These are phyloP conservation scores for Licmophora abbreviata DNA, from an alignment of 108 stramenopile genomes.

Conservation along the genomic window DNA sequence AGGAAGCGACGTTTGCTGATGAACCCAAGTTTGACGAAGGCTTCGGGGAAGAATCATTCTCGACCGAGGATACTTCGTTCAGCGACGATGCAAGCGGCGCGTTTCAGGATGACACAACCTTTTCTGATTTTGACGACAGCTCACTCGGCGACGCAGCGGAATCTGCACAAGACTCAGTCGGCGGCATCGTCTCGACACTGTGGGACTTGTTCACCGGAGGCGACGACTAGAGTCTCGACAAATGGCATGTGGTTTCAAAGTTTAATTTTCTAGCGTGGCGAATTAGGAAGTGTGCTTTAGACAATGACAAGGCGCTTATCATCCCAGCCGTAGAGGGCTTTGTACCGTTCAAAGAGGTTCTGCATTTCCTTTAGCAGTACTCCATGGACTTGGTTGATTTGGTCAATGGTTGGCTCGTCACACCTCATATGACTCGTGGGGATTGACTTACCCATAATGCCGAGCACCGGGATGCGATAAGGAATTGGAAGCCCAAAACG, in stretches of 20 bases:
- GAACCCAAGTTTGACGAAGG: constrained; percentile 11
- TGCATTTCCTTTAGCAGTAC: constrained; percentile 22
- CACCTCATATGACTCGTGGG: constrained; percentile 25
- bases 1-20: neutral
- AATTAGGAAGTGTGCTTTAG: neutral
- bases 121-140: constrained; percentile 10
- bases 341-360: constrained; percentile 26
- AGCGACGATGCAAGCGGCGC: constrained; percentile 9
- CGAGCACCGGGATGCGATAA: constrained; percentile 17
- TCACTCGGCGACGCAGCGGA: constrained; percentile 11
- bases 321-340: constrained; percentile 27
- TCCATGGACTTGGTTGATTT: constrained; percentile 15
- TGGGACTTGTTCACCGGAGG: constrained; percentile 52
- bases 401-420: constrained; percentile 31
- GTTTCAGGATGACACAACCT: constrained; percentile 15
- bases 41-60: constrained; percentile 6
- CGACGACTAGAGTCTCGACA: neutral
- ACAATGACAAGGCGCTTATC: constrained; percentile 30
- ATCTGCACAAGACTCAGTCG: neutral
- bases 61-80: constrained; percentile 15
- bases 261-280: neutral
- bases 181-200: constrained; percentile 22
- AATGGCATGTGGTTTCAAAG: no score
- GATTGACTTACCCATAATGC: constrained; percentile 27
- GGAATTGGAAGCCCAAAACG: constrained; percentile 37